Evolutionary conservation across 2,329 filamentous ascomycete genomes (phyloP).

Genomic region (Fusarium sp.): DNA sequence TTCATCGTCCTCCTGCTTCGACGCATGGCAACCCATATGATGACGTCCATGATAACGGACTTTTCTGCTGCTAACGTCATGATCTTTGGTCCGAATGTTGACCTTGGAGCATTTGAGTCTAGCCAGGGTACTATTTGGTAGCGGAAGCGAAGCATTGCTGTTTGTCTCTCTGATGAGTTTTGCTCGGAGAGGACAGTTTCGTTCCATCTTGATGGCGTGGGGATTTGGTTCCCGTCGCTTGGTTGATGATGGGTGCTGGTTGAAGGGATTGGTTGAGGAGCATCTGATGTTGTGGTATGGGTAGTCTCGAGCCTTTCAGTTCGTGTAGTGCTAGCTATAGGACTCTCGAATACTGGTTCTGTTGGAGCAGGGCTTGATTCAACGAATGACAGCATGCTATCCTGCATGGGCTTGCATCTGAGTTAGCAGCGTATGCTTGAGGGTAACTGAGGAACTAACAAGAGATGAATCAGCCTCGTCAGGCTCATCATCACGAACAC

Average conservation of each 20-base stretch:
- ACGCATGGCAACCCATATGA: constrained; percentile 16
- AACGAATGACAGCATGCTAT: constrained; percentile 4
- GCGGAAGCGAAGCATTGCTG: constrained; percentile 29
- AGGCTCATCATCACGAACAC: neutral
- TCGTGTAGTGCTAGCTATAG: neutral
- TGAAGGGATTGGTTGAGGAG: neutral
- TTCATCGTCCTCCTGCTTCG: neutral
- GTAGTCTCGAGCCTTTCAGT: neutral
- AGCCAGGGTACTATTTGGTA: constrained; percentile 29
- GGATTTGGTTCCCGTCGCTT: constrained; percentile 17
- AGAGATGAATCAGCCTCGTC: constrained; percentile 1
- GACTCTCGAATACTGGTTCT: neutral
- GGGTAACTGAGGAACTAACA: neutral
- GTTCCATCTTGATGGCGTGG: constrained; percentile 18
- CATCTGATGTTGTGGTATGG: neutral
- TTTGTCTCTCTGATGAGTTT: constrained; percentile 24
- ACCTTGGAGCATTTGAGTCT: constrained; percentile 23
- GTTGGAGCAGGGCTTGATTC: constrained; percentile 5
- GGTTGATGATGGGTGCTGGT: neutral
- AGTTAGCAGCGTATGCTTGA: neutral
- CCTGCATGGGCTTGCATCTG: neutral
- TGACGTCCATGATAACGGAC: constrained; percentile 9
- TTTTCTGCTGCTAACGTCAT: constrained; percentile 17
- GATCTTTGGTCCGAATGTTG: constrained; percentile 8
- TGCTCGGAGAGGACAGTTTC: constrained; percentile 21